Percentiles rank a stretch among this genome's conserved stretches.
Conservation (phyloP, 2,329 filamentous ascomycete species). For the Rutstroemia sp. region DNA sequence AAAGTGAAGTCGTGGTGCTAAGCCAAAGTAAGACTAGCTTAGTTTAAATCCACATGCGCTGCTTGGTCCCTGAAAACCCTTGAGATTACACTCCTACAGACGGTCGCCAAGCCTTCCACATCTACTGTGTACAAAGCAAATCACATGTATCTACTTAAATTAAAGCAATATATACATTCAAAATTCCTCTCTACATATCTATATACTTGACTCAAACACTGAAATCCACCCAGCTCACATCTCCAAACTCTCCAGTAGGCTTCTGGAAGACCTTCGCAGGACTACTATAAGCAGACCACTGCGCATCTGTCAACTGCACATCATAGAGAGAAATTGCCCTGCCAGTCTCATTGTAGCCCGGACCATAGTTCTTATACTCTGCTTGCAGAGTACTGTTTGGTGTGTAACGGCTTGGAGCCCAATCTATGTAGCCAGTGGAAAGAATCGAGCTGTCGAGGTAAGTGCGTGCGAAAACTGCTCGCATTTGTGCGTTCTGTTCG, state of each 20-base stretch:
- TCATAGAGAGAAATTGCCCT: slow-evolving; percentile 22
- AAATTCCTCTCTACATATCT: neutral
- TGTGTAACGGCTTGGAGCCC: slow-evolving; percentile 28
- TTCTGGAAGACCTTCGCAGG: slow-evolving; percentile 20
- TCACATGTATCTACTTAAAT: neutral
- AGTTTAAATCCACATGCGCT: too few species aligned
- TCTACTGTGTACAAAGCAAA: too few species aligned
- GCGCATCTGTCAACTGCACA: slow-evolving; percentile 13
- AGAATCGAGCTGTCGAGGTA: slow-evolving; percentile 45
- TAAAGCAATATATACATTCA: neutral
- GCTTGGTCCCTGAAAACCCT: too few species aligned
- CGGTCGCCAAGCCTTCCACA: too few species aligned
- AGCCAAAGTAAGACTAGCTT: too few species aligned
- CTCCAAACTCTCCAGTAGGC: slow-evolving; percentile 17
- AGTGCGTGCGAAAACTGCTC: slow-evolving; percentile 43
- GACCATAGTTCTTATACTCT: slow-evolving; percentile 43
- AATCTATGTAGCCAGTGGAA: slow-evolving; percentile 43
- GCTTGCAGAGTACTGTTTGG: slow-evolving; percentile 41
- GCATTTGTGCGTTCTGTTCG: slow-evolving; percentile 37
- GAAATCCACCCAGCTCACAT: slow-evolving; percentile 22
- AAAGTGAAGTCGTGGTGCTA: neutral
- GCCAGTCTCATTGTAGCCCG: slow-evolving; percentile 42
- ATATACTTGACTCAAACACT: slow-evolving; percentile 6
- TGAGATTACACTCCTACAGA: too few species aligned
- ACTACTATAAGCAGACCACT: slow-evolving; percentile 15